These are phyloP conservation scores for Aspergillus amoenus DNA, from an alignment of 2,329 filamentous ascomycete species.

Conservation along the genomic window DNA sequence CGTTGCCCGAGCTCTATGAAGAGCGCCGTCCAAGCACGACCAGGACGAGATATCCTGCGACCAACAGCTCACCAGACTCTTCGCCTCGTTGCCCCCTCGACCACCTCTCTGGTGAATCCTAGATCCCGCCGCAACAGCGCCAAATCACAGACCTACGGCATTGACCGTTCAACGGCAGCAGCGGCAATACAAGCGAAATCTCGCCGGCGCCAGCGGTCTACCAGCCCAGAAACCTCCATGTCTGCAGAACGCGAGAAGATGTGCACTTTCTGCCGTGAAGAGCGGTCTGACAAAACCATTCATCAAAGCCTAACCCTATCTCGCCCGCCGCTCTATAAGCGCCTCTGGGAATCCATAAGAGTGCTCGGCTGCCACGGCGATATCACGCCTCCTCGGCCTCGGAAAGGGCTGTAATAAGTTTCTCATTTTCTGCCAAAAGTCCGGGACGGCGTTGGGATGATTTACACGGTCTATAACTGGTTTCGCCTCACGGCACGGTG, in stretches of 20 bases:
- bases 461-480: constrained; percentile 9
- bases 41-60: constrained; percentile 26
- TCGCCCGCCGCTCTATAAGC: constrained; percentile 24
- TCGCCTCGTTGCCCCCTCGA: constrained; percentile 37
- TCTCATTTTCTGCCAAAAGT: constrained; percentile 7
- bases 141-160: constrained; percentile 25
- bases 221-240: constrained; percentile 24
- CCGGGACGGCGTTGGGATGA: constrained; percentile 11
- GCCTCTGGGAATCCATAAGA: constrained; percentile 26
- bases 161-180: constrained; percentile 36
- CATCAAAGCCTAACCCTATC: constrained; percentile 21
- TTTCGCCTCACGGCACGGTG: constrained; percentile 2
- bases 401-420: constrained; percentile 18
- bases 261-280: constrained; percentile 33
- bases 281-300: constrained; percentile 25
- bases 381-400: constrained; percentile 16
- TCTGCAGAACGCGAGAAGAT: constrained; percentile 28
- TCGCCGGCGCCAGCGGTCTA: constrained; percentile 32
- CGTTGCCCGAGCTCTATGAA: constrained; percentile 19
- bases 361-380: constrained; percentile 27
- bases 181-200: constrained; percentile 38
- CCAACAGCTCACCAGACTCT: constrained; percentile 30
- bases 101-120: constrained; percentile 31
- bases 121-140: constrained; percentile 26
- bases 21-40: constrained; percentile 20